Evolutionary conservation across 1,139 yeast genomes (phyloP), one percentile per base, ranked within the genome.

Genomic region (Saccharomyces hybrid): DNA sequence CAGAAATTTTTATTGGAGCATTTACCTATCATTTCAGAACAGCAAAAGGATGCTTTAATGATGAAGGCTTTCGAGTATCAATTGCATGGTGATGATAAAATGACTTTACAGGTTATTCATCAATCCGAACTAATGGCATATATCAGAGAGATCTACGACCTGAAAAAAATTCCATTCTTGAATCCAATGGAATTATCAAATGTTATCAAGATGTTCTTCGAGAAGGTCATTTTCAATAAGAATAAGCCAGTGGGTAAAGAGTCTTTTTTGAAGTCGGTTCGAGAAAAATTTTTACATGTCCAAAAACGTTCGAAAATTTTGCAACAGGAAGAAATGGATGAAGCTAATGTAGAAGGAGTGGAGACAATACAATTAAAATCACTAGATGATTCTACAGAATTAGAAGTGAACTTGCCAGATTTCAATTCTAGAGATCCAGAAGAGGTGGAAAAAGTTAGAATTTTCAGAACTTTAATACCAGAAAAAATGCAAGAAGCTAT

Each of bases 21-120:
- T 69, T 81, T 88, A 32, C 75, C 78, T 55, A 87, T 95, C 57
- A 82, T 91, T 54, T 81, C 82, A 3, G 91, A 87, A 61, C 83
- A 82, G 57, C 98, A 93, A 68, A 90, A 91, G 68, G 99, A 95
- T 70, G 91, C 96, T 0, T 79, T 95, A 56, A 76, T 91, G 67
- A 91, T 93, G 97, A 84, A 86, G 27, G 96, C 98, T 0, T 95
- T 93, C 69, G 96, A 93, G 64, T 75, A 78, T 53, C 90, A 90
- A 68, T 77, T 91, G 57, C 81, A 78, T 8, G 85, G 83, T 16
- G 78, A 88, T 52, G 67, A 79, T 0, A 57, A 60, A 4, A 68
- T 71, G 13, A 82, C 91, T 1, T 78, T 77, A 59, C 86, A 81
- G 57, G 79, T 85, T 29, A 84, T 93, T 48, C 87, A 84, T 67